phyloP scores from a whole-genome alignment of 1,284 basidiomycete species.

The Anthracocystis panici-leucophaei region DNA sequence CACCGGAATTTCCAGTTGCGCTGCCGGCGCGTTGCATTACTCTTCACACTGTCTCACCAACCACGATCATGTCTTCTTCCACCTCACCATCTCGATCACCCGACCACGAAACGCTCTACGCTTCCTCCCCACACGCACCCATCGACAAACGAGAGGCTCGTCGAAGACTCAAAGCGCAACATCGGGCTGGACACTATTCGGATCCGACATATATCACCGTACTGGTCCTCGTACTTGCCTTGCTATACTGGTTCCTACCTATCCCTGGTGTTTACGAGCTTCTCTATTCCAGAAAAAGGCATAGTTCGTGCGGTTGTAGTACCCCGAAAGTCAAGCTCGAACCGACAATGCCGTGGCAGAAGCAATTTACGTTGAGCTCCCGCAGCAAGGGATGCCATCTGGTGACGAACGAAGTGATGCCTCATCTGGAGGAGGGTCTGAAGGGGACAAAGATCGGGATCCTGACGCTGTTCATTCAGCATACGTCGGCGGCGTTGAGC shows the following conservation, averaged over 20 bases:
- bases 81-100: slow-evolving; percentile 16
- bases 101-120: slow-evolving; percentile 32
- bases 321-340: background rate
- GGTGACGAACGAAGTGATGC: slow-evolving; percentile 82
- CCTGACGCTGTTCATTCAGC: slow-evolving; percentile 77
- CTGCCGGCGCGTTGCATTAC: background rate
- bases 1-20: background rate
- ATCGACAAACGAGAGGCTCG: slow-evolving; percentile 49
- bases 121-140: slow-evolving; percentile 33
- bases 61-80: slow-evolving; percentile 28
- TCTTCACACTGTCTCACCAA: background rate
- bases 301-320: background rate
- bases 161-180: slow-evolving; percentile 34
- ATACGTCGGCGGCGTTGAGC: slow-evolving; percentile 88
- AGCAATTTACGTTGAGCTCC: slow-evolving; percentile 77
- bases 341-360: slow-evolving; percentile 87
- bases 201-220: slow-evolving; percentile 47
- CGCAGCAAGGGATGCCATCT: slow-evolving; percentile 78
- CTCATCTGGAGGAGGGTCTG: slow-evolving; percentile 80
- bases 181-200: slow-evolving; percentile 39
- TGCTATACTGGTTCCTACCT: slow-evolving; percentile 49
- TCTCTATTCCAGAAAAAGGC: slow-evolving; percentile 21
- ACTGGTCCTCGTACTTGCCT: slow-evolving; percentile 28
- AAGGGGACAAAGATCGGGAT: slow-evolving; percentile 68
- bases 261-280: slow-evolving; percentile 44